Base-by-base conservation (phyloP, 441 rosid species). In the Francoa sonchifolia region DNA sequence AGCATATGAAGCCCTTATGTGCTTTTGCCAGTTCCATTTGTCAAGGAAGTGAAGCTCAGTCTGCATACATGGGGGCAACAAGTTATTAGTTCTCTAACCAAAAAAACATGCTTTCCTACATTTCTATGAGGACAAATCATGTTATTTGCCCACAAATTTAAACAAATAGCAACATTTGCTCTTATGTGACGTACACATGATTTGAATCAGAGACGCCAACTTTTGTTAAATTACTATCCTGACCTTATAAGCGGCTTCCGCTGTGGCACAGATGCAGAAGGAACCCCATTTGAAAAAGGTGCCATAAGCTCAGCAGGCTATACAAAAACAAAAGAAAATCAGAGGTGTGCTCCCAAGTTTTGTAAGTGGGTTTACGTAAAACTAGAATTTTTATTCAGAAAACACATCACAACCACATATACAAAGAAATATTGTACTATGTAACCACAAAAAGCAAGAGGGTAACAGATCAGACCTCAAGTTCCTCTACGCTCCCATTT, bases 231-330 rank as follows among this genome's bases (percentile, higher is more conserved):
- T 19, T 41, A 23, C 14, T 10, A 11, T n/a, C 4, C 8, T 48
- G 69, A 76, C 97, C 92, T 77, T 46, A 89, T 82, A 39, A 77
- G 63, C 4, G 93, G 98, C 58, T 79, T 89, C 42, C 59, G 48
- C 52, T 61, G 81, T 18, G 56, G 65, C 17, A 54, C 52, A 15
- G 80, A 64, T 8, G 72, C 66, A 36, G 68, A 51, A 23, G 79
- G 52, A 10, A 50, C 25, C 44, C 28, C 75, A 36, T 39, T 49
- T 0, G 55, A 35, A 11, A 52, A 43, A 9, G 67, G 68, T 34
- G 61, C 72, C 19, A 54, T 33, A 42, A 77, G 87, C 55, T 81
- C 92, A 9, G 49, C 47, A 63, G 71, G 71, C 98, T 88, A 48
- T 16, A 26, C 28, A 15, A 59, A 56, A 46, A 29, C 32, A 27